Base-by-base conservation (phyloP, 352 stramenopile species). In the Phytophthora lateralis region DNA sequence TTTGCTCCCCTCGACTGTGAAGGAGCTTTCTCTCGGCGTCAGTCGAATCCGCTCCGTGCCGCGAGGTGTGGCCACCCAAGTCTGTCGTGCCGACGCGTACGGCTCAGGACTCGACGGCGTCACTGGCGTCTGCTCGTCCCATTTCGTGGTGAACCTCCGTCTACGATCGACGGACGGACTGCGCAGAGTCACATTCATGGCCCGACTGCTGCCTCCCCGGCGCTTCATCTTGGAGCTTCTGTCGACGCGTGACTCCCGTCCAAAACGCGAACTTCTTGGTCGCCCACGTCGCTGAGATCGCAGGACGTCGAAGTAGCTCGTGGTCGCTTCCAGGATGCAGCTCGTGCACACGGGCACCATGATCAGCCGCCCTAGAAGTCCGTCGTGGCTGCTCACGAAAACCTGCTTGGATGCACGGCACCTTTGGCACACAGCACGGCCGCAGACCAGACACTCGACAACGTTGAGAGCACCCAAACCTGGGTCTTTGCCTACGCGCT, bases 261-360 rank as follows among this genome's bases (percentile, higher is more conserved):
- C 37, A 30, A 50, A 30, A 21, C 41, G 29, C 20, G 57, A 54
- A 17, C 57, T 67, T 39, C 18, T 63, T 2, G 45, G 3, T 5
- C 55, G 41, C 20, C 32, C 27, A 15, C 38, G 56, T 15, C 35
- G 50, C 11, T 71, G 56, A 18, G 56, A 38, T 9, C 57, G 63
- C 11, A 55, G 20, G 6, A 66, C 24, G 7, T 67, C 49, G 15
- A 67, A 66, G 49, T 60, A 60, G 35, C 71, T 66, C 11, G 59
- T 62, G 51, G 80, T 80, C 2, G 74, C 74, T 3, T 69, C 60
- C 12, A 68, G 32, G 30, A 80, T 66, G 55, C 74, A 82, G 9
- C 67, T 63, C 38, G 56, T 80, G 45, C 74, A 82, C 9, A 71
- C 58, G 2, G 60, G 55, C 10, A 82, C 55, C 48, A 78, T 78